Evolutionary conservation across 2,329 filamentous ascomycete species (phyloP), one percentile per base, ranked within the genome.

Genomic region (Blastomyces parvus): DNA sequence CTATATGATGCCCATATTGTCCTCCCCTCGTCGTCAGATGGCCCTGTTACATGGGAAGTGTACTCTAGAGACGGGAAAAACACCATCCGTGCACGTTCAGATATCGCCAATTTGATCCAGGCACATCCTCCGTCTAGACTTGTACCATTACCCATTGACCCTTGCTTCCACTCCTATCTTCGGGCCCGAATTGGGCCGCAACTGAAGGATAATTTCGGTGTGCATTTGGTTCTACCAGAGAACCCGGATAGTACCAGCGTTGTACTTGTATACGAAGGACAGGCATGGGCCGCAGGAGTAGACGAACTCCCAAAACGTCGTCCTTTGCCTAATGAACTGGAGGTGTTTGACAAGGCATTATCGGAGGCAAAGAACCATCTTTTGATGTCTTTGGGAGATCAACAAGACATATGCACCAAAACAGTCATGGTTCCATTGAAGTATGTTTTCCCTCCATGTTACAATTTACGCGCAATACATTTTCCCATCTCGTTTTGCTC

Each of bases 1-100:
- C 78, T 84, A 58, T 90, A 96, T 76, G 84, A 89, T 71, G 88
- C 91, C n/a, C 89, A 90, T 74, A 95, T 97, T 73, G 89, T 93
- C 70, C 87, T 91, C 1, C 90, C 91, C 0, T 84, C 84, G 2
- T 81, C 84, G 59, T 67, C 68, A 14, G 86, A 90, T 55, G 87
- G 87, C 44, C 86, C 86, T 13, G 84, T 89, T 55, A 87, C 87
- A 0, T 96, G 92, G 91, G 88, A 96, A 74, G 84, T 97, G 62
- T 96, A 92, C 76, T 90, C 90, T 7, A 84, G 88, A 46, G 89
- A 96, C 70, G 87, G 88, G 67, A 95, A 94, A 81, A 95, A 91
- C 72, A 79, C 78, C 8, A 78, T 81, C 52, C 78, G 77, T 61
- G 79, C 79, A 44, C 75, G 78, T 30, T 80, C 78, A 46, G 79